Percentiles rank a stretch among this genome's conserved stretches.
Evolutionary conservation across 106 monocot genomes (phyloP).

Genomic region (Dendrobium chrysotoxum): DNA sequence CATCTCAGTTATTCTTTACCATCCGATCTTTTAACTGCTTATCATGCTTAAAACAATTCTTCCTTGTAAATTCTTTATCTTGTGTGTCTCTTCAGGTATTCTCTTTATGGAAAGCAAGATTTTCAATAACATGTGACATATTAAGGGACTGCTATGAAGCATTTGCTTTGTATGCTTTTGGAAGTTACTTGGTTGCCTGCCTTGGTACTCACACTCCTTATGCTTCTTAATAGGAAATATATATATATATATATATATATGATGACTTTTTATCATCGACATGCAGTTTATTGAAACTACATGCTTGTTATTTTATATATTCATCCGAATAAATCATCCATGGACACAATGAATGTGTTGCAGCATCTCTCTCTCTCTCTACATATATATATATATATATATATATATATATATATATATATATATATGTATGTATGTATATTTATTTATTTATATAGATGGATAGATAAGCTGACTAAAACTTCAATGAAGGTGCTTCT

Average conservation of each 20-base stretch:
- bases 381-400: too few species aligned
- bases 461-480: too few species aligned
- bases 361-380: too few species aligned
- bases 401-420: too few species aligned
- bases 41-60: not conserved
- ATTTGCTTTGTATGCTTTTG: conserved; percentile 71
- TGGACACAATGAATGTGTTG: not conserved
- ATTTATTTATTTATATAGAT: too few species aligned
- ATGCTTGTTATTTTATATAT: not conserved
- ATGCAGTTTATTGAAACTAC: not conserved
- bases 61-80: not conserved
- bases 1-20: not conserved
- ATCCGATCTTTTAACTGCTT: not conserved
- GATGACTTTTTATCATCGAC: too few species aligned
- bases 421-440: too few species aligned
- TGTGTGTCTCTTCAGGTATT: conserved; percentile 41
- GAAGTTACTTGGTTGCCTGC: conserved; percentile 68
- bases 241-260: not conserved
- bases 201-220: conserved; percentile 38
- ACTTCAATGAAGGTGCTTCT: too few species aligned
- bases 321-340: not conserved
- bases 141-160: conserved; percentile 89
- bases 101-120: conserved; percentile 60
- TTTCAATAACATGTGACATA: conserved; percentile 72
- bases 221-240: not conserved